These are phyloP conservation scores for Penicillium simplicissimum DNA, from an alignment of 495 filamentous ascomycete species.

Conservation along the genomic window DNA sequence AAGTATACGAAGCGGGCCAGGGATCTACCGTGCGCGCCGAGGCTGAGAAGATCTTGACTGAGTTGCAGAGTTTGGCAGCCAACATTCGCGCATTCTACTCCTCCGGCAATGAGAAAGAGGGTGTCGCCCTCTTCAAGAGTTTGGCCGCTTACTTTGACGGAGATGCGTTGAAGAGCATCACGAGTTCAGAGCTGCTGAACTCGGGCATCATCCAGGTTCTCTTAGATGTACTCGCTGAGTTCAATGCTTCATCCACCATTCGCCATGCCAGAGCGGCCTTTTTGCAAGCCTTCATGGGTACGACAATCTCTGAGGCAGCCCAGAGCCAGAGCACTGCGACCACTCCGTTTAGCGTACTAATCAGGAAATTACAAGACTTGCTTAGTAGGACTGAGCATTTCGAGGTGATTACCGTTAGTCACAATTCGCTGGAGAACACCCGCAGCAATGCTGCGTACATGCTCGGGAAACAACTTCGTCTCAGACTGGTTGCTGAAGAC, in stretches of 20 bases:
- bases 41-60: constrained; percentile 70
- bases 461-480: constrained; percentile 91
- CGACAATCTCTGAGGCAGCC: constrained; percentile 59
- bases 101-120: constrained; percentile 45
- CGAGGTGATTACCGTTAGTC: constrained; percentile 92
- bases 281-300: constrained; percentile 91
- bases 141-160: constrained; percentile 88
- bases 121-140: constrained; percentile 67
- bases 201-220: constrained; percentile 85
- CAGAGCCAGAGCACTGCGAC: constrained; percentile 64
- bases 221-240: constrained; percentile 76
- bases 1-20: constrained; percentile 76
- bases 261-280: constrained; percentile 77
- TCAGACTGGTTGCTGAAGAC: constrained; percentile 88
- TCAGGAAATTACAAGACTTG: constrained; percentile 93
- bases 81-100: constrained; percentile 72
- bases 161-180: constrained; percentile 86
- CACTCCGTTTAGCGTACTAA: constrained; percentile 87
- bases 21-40: constrained; percentile 72
- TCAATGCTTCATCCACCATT: constrained; percentile 42
- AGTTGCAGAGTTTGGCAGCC: constrained; percentile 68
- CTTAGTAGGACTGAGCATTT: constrained; percentile 97
- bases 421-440: constrained; percentile 88
- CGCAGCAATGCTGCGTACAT: constrained; percentile 91
- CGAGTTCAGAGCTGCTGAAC: constrained; percentile 91